phyloP scores from a whole-genome alignment of 768 basidiomycete genomes.

The Trametes villosa region DNA sequence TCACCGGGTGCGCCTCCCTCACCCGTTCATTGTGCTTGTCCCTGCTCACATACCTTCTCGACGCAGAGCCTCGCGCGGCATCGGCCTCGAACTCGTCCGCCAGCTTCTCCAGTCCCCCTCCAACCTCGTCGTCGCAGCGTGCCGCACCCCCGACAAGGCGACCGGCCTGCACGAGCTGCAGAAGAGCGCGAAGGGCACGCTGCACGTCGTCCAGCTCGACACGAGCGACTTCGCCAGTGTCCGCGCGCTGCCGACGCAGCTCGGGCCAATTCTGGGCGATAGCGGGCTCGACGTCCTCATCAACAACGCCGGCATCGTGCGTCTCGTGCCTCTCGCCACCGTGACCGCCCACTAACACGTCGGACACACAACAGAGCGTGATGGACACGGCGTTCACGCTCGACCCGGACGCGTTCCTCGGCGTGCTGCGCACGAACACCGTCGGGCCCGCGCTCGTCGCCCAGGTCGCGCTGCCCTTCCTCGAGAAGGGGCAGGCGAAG shows the following conservation, averaged over 20 bases:
- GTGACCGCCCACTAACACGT: background rate
- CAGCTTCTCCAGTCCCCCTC: constrained; percentile 26
- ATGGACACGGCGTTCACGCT: constrained; percentile 36
- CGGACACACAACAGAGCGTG: background rate
- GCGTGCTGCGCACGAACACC: constrained; percentile 37
- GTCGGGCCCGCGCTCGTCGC: constrained; percentile 40
- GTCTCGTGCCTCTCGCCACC: constrained; percentile 18
- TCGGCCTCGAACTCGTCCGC: constrained; percentile 35
- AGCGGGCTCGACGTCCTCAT: constrained; percentile 44
- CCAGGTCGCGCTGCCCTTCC: constrained; percentile 37
- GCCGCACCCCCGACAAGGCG: constrained; percentile 31
- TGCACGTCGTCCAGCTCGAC: constrained; percentile 41
- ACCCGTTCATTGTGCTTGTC: background rate
- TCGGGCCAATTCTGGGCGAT: constrained; percentile 31
- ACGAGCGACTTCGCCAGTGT: constrained; percentile 32
- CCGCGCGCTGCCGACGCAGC: constrained; percentile 25
- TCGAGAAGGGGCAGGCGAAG: constrained; percentile 37
- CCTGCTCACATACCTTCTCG: background rate
- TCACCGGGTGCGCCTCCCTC: background rate
- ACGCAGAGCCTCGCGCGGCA: constrained; percentile 26
- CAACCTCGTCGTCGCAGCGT: constrained; percentile 36
- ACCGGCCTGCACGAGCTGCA: constrained; percentile 25
- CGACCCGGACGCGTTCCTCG: constrained; percentile 25
- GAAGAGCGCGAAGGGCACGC: constrained; percentile 28
- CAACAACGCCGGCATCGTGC: constrained; percentile 44